Base-by-base conservation (phyloP, 805 yeast genomes). In the Barnettozyma wickerhamii region DNA sequence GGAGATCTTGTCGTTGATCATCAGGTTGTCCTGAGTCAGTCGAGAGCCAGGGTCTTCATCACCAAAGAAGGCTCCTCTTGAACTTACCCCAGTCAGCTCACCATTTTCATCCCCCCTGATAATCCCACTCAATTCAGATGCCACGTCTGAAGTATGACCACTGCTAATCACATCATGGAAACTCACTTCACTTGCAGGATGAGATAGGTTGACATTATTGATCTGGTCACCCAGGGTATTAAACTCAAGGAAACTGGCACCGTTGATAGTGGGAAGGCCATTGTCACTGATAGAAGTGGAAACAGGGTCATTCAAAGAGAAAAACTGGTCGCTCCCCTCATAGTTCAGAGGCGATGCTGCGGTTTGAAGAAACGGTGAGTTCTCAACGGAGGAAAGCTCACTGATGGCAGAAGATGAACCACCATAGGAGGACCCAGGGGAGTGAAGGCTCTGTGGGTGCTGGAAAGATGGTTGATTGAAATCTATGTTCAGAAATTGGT, bases 351-450 rank as follows among this genome's bases (percentile, higher is more conserved):
- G 52, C 2, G 55, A 42, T 15, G 45, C 39, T 1, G 52, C 48
- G 3, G 46, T 19, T 7, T 37, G 36, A 4, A 54, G 30, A 32
- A 50, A 53, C 5, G 60, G 60, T 0, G 60, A 56, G 21, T 48
- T 50, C 10, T 47, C 44, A 9, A 45, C 58, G 2, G 56, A 50
- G 1, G 60, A 54, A 1, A 50, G n/a, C 12, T 56, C 60, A 38
- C 54, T 51, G n/a, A 47, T 9, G 3, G 46, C 46, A 13, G 34
- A n/a, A n/a, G n/a, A 32, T 23, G 26, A 23, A 15, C 40, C 40
- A 6, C 30, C 34, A 30, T 33, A 37, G 7, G 44, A 37, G 4
- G 40, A 37, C 4, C 27, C n/a, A 14, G 37, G 35, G 5, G 42
- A 34, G 4, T 37, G 37, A 9, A 38, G 18, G 21, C 20, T 15